Evolutionary conservation across 441 rosid species (phyloP), one percentile per base, ranked within the genome.

Genomic region (Francoa sonchifolia): DNA sequence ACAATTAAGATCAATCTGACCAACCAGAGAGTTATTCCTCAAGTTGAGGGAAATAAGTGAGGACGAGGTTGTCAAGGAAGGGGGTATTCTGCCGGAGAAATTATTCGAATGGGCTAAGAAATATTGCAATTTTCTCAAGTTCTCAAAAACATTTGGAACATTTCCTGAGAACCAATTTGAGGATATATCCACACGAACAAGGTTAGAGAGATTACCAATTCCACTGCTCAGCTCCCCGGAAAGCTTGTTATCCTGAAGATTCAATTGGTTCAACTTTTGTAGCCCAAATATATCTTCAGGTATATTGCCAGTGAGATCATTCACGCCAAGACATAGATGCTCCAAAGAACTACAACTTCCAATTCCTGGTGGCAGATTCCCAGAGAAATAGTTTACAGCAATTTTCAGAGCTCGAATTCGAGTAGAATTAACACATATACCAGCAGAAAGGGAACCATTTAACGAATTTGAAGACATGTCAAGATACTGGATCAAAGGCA

Each of bases 1-100:
- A 57, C 90, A 82, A 30, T 79, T 77, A 47, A 82, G 72, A 17
- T 3, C 6, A 26, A 86, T 47, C 18, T 36, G 36, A 57, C 85
- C 94, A 3, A 20, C 54, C 55, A 86, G 42, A 0, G 94, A 75
- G 48, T 86, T 86, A 55, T 86, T 86, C 72, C 86, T 58, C 65
- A 86, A 48, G 60, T 73, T 76, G 25, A 87, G 77, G 48, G 61
- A 54, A 36, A 45, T 52, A 52, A 87, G 64, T 8, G 60, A 50
- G 0, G 58, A 55, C 1, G 84, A 77, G 53, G 66, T 77, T 9
- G 79, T 68, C 58, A 87, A 53, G 19, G 94, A 70, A 17, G 2
- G 10, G 5, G 96, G 96, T 35, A 86, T 68, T 2, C 59, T 44
- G 28, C 90, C 90, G 1, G 1, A 33, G 55, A 86, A 77, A 0